Percentiles rank a stretch among this genome's conserved stretches.
Evolutionary conservation across 768 basidiomycete species (phyloP).

Genomic region (Lactarius trivialis): DNA sequence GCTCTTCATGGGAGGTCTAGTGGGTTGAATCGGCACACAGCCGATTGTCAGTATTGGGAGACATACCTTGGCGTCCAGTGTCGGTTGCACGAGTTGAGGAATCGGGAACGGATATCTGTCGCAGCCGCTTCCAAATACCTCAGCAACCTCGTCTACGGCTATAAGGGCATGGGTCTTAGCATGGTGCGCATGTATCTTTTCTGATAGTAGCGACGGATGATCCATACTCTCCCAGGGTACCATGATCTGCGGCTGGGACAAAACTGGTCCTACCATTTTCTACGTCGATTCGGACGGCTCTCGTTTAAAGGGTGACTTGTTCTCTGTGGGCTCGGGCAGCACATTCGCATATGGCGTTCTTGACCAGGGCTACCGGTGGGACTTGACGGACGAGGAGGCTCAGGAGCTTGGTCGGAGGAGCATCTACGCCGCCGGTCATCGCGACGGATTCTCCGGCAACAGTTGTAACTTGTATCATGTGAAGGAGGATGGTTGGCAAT

Average conservation of each 20-base stretch:
- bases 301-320: constrained; percentile 92
- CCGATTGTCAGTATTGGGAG: constrained; percentile 97
- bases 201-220: not conserved
- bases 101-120: constrained; percentile 94
- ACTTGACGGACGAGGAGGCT: constrained; percentile 87
- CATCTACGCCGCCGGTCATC: constrained; percentile 95
- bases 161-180: constrained; percentile 98
- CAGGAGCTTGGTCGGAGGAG: constrained; percentile 89
- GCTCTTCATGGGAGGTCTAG: not conserved
- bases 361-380: constrained; percentile 93
- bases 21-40: constrained; percentile 33
- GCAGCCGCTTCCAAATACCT: constrained; percentile 99
- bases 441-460: constrained; percentile 95
- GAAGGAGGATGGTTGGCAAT: constrained; percentile 91
- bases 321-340: constrained; percentile 97
- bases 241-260: constrained; percentile 99
- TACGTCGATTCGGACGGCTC: constrained; percentile 98
- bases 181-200: constrained; percentile 58
- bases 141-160: constrained; percentile 93
- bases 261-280: constrained; percentile 93
- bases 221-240: constrained; percentile 59
- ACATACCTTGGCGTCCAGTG: constrained; percentile 98
- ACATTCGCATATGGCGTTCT: constrained; percentile 99
- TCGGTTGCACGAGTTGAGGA: constrained; percentile 91
- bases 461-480: constrained; percentile 95